Percentiles rank a stretch among this genome's conserved stretches.
Conservation (phyloP, 2,329 filamentous ascomycete species). For the Diaporthe destruens region DNA sequence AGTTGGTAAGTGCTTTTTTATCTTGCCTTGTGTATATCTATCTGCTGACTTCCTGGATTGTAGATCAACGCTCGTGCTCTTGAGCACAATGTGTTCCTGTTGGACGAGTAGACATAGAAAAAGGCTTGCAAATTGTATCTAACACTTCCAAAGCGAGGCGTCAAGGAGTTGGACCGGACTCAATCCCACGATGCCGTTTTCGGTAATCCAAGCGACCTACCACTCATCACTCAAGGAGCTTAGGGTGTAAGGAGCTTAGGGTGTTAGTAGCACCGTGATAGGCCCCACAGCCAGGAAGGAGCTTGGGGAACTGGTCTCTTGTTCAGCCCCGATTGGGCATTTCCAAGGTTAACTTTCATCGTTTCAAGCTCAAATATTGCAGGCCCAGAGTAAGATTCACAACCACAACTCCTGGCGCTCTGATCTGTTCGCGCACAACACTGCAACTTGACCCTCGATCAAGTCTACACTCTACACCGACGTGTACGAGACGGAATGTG, state of each 20-base stretch:
- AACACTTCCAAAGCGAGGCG: background rate
- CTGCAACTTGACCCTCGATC: no score
- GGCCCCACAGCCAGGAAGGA: no score
- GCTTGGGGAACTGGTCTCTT: background rate
- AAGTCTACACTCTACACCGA: background rate
- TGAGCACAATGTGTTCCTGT: conserved; percentile 25
- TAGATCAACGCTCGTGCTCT: conserved; percentile 28
- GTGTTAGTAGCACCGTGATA: no score
- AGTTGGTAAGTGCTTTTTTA: conserved; percentile 35
- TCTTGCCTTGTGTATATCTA: fast-evolving
- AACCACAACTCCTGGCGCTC: background rate
- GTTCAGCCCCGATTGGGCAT: background rate
- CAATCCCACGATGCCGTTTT: no score
- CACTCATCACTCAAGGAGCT: no score
- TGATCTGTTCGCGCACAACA: background rate
- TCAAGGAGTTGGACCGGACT: background rate
- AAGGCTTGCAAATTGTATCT: background rate
- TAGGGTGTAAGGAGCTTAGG: no score
- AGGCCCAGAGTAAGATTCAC: no score
- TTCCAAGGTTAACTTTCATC: background rate
- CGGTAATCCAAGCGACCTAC: no score
- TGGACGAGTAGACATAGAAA: conserved; percentile 1
- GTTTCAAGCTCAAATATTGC: background rate
- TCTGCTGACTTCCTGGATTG: background rate
- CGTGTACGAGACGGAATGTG: background rate